Evolutionary conservation across 148 eudicot species (phyloP).

Genomic region (Rhododendron ferrugineum): DNA sequence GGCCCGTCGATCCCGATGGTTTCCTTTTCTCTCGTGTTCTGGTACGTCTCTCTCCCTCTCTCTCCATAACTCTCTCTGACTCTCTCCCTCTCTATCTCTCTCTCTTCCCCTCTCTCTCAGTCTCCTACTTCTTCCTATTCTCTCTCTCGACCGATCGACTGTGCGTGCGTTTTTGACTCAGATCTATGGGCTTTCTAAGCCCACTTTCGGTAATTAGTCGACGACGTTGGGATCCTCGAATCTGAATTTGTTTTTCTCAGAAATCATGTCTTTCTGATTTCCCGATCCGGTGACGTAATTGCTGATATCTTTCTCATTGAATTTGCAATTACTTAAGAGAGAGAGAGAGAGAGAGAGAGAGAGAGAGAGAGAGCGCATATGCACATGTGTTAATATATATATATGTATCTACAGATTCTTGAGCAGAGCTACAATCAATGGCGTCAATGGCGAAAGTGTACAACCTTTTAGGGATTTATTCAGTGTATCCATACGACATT

Average conservation of each 20-base stretch:
- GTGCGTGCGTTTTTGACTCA: neutral
- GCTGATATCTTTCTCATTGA: neutral
- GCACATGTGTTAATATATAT: too few relatives aligned
- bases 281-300: slow-evolving; percentile 1
- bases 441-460: too few relatives aligned
- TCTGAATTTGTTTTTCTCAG: neutral
- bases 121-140: neutral
- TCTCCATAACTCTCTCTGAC: too few relatives aligned
- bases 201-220: neutral
- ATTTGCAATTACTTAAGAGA: neutral
- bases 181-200: neutral
- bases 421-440: too few relatives aligned
- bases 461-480: too few relatives aligned
- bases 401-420: too few relatives aligned
- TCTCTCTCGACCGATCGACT: too few relatives aligned
- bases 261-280: neutral
- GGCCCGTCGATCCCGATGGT: too few relatives aligned
- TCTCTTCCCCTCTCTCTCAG: neutral
- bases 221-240: neutral
- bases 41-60: neutral
- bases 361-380: too few relatives aligned
- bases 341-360: neutral
- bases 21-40: too few relatives aligned
- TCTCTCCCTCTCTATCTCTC: neutral
- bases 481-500: too few relatives aligned